phyloP scores from a whole-genome alignment of 2,329 filamentous ascomycete genomes.

The Xylaria sp. region DNA sequence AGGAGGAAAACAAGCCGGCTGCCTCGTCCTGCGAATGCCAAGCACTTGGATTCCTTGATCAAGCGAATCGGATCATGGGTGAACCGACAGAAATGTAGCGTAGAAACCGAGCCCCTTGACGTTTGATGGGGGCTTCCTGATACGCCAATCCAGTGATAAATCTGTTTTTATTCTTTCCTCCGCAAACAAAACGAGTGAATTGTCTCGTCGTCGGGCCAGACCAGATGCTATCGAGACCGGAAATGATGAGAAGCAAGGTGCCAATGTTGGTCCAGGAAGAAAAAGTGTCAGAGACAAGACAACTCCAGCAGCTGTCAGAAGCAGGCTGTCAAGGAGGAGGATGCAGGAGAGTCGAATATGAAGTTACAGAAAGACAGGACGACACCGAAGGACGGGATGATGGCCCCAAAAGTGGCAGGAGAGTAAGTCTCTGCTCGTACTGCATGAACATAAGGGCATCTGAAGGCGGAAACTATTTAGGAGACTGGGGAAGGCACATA shows the following conservation, averaged over 20 bases:
- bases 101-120: constrained; percentile 19
- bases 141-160: constrained; percentile 31
- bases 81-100: constrained; percentile 21
- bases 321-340: constrained; percentile 8
- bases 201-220: constrained; percentile 4
- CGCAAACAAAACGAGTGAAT: constrained; percentile 1
- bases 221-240: constrained; percentile 18
- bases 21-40: constrained; percentile 12
- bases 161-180: constrained; percentile 29
- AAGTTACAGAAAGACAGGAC: constrained; percentile 34
- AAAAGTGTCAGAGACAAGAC: constrained; percentile 13
- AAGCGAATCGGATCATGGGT: constrained; percentile 19
- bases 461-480: constrained; percentile 37
- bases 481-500: constrained; percentile 21
- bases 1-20: constrained; percentile 1
- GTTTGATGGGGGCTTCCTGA: constrained; percentile 27
- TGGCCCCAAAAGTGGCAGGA: constrained; percentile 22
- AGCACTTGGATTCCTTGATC: constrained; percentile 25
- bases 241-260: constrained; percentile 2
- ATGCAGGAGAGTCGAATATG: constrained; percentile 20
- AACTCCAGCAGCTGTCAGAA: constrained; percentile 7
- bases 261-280: constrained; percentile 4
- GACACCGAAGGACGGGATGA: constrained; percentile 23
- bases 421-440: constrained; percentile 37
- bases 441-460: constrained; percentile 37